phyloP scores from a whole-genome alignment of 371 early-diverging fungal species.

The Apophysomyces variabilis region DNA sequence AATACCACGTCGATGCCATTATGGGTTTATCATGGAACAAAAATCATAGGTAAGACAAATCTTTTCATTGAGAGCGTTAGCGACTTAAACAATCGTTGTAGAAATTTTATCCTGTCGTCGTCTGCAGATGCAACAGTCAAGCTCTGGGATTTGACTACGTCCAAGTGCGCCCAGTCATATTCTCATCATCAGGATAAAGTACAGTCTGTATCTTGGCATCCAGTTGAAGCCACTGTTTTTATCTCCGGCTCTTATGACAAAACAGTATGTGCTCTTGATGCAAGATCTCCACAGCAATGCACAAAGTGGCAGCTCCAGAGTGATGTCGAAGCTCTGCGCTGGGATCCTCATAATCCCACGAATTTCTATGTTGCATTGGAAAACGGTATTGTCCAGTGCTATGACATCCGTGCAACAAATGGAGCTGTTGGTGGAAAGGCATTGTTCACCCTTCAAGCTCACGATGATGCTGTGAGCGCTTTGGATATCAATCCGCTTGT shows the following conservation, averaged over 20 bases:
- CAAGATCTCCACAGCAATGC: conserved; percentile 75
- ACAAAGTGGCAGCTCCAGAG: conserved; percentile 69
- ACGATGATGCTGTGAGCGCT: conserved; percentile 87
- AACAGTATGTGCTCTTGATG: conserved; percentile 84
- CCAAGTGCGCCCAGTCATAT: conserved; percentile 76
- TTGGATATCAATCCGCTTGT: conserved; percentile 83
- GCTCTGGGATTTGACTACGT: conserved; percentile 89
- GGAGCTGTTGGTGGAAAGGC: conserved; percentile 51
- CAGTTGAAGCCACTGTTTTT: conserved; percentile 83
- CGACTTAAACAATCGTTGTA: conserved; percentile 15
- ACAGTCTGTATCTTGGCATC: conserved; percentile 91
- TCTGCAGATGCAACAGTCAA: conserved; percentile 97
- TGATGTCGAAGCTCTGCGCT: conserved; percentile 90
- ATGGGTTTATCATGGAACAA: conserved; percentile 94
- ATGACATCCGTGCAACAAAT: conserved; percentile 73
- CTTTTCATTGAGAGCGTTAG: not conserved
- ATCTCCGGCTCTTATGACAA: conserved; percentile 91
- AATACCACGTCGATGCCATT: conserved; percentile 92
- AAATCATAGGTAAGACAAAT: conserved; percentile 59
- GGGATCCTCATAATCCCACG: conserved; percentile 85
- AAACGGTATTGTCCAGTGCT: conserved; percentile 87
- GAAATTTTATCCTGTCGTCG: conserved; percentile 87
- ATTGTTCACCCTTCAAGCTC: conserved; percentile 90
- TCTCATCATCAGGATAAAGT: conserved; percentile 88
- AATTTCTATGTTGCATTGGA: conserved; percentile 85